Base-by-base conservation (phyloP, 352 stramenopile species). In the Phytopythium aichiense region DNA sequence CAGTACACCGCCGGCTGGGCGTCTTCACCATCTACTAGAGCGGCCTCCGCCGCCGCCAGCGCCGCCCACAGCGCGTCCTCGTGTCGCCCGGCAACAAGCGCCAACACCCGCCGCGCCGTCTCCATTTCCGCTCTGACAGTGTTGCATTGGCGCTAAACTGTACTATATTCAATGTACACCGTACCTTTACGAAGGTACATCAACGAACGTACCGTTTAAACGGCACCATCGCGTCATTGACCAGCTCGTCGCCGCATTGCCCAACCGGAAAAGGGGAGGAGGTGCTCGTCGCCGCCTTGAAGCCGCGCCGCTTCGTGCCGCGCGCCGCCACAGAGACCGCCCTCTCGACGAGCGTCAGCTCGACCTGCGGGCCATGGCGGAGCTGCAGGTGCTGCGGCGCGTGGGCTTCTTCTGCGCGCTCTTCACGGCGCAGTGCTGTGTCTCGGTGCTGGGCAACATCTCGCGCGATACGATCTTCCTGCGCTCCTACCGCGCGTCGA, bases 381-480 rank as follows among this genome's bases (percentile, higher is more conserved):
- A 53, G 13, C 23, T 13, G 46, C 46, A 35, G 30, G 50, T 87
- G 67, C 61, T 87, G 51, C 67, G 52, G 28, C 86, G 86, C 63
- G 86, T 95, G 57, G 74, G 67, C 37, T 92, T 92, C 83, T 92
- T 92, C 77, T 87, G 80, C 66, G 77, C 75, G 53, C 72, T 95
- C 12, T 95, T 91, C 72, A 81, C 86, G 58, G 53, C 91, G 7
- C 84, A 95, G 60, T 92, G 83, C 76, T 92, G 86, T 62, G 77
- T 86, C 3, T 72, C 72, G 2, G 84, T 91, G 43, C 68, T 95
- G 12, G 83, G 84, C 50, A 84, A 76, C 62, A 89, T 95, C 60
- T 91, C 86, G 25, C 74, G 86, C 13, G 86, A 95, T 63, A 85
- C 84, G 43, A 85, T 95, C 64, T 95, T 95, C 68, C 70, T 95